Base-by-base conservation (phyloP, 2,329 filamentous ascomycete species). In the Fusarium redolens region DNA sequence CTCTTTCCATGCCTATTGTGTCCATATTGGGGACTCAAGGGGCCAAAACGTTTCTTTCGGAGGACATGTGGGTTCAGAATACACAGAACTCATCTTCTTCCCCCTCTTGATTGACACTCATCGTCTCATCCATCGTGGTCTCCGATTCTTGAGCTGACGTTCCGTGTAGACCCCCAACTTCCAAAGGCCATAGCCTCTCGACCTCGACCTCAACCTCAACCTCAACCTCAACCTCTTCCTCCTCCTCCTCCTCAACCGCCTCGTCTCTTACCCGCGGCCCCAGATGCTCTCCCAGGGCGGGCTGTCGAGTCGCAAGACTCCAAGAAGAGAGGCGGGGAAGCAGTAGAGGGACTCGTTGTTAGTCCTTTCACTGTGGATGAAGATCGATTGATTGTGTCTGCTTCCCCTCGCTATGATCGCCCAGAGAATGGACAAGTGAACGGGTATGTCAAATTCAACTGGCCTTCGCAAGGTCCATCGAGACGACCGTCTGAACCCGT, bases 371-470 rank as follows among this genome's bases (percentile, higher is more conserved):
- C 70, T 38, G 79, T 81, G 30, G 76, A 72, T 22, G 48, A 79
- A 31, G 79, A 78, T 14, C 77, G 73, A 4, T 78, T 82, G 50
- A 74, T 78, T n/a, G 61, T 72, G 25, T 68, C 65, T 1, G 31
- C 52, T 7, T 30, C 55, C 5, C 78, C 74, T 45, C 78, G 73
- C 4, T 82, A 79, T 59, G 14, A 45, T 41, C 78, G 81, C 9
- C 81, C 81, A 3, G 35, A 69, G 4, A 78, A 80, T 41, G 81
- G 81, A 18, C 75, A 76, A 44, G 79, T 83, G 35, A 82, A 83
- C 55, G 80, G 81, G 6, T 83, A 83, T 65, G 77, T 83, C 65
- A 83, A 83, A 59, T 81, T 83, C 52, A 76, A 79, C 54, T 82
- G 81, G 81, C 78, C 78, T 18, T 69, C 67, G 55, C 75, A 44